These are phyloP conservation scores for Cytospora piceae DNA, from an alignment of 2,329 filamentous ascomycete genomes.

Conservation along the genomic window DNA sequence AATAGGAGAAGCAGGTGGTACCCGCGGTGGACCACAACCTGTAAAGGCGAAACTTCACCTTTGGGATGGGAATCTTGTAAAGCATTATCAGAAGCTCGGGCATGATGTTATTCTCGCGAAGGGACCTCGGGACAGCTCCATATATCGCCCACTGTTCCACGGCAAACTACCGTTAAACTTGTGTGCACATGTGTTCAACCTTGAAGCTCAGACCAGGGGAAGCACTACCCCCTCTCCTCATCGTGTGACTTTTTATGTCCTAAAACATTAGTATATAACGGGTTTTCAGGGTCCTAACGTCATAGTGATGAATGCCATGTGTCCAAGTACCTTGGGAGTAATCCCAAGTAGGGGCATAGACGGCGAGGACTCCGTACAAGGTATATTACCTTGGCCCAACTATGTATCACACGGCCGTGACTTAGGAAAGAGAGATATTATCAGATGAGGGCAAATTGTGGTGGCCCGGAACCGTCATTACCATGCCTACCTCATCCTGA, in stretches of 20 bases:
- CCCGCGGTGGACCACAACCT: not conserved
- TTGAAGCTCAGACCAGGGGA: not conserved
- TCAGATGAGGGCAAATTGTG: too few species aligned
- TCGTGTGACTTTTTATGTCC: not conserved
- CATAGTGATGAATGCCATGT: not conserved
- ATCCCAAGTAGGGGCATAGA: too few species aligned
- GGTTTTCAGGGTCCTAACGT: not conserved
- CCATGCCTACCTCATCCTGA: too few species aligned
- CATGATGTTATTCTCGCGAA: not conserved
- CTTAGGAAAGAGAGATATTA: too few species aligned
- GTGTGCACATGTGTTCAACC: not conserved
- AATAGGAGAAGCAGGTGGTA: not conserved
- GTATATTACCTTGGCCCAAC: too few species aligned
- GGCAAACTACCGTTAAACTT: not conserved
- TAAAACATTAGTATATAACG: not conserved
- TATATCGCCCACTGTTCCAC: not conserved
- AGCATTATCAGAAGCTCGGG: not conserved
- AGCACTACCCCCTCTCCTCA: not conserved
- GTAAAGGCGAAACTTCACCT: not conserved
- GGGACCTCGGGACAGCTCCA: not conserved
- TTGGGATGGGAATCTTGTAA: not conserved
- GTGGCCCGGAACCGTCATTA: too few species aligned
- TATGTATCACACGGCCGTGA: too few species aligned
- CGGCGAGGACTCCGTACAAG: too few species aligned
- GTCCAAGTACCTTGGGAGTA: too few species aligned